Percentiles rank a stretch among this genome's conserved stretches.
Evolutionary conservation across 2,329 filamentous ascomycete genomes (phyloP).

Genomic region (Xylariales sp.): DNA sequence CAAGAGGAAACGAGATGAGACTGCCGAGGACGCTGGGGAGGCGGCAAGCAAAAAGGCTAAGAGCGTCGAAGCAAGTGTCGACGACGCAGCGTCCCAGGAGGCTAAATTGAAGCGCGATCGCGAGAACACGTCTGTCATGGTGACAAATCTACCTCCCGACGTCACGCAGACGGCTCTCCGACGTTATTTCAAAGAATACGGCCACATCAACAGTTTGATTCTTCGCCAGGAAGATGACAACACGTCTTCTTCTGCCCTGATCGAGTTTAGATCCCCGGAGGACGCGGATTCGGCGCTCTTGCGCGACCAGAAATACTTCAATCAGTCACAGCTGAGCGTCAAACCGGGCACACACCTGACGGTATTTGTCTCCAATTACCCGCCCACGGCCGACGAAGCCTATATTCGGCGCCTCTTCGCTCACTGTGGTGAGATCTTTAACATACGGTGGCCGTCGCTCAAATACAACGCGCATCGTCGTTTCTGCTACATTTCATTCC

Average conservation of each 20-base stretch:
- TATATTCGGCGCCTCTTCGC: conserved; percentile 77
- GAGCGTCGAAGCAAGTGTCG: conserved; percentile 52
- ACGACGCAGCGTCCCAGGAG: conserved; percentile 51
- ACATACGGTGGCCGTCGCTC: conserved; percentile 89
- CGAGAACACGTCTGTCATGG: conserved; percentile 87
- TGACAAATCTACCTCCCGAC: conserved; percentile 78
- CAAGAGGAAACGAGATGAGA: conserved; percentile 81
- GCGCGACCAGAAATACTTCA: conserved; percentile 82
- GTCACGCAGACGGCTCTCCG: conserved; percentile 78
- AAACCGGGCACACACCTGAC: conserved; percentile 81
- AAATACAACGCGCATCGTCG: conserved; percentile 89
- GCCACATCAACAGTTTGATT: conserved; percentile 81
- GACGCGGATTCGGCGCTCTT: conserved; percentile 85
- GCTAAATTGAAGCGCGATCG: conserved; percentile 79
- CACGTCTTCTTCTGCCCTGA: conserved; percentile 75
- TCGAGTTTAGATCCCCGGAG: conserved; percentile 86
- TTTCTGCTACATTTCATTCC: conserved; percentile 97
- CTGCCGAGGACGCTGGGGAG: conserved; percentile 62
- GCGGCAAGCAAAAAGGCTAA: conserved; percentile 75
- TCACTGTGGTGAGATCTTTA: conserved; percentile 83
- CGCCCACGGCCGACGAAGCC: conserved; percentile 76
- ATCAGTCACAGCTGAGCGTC: conserved; percentile 78
- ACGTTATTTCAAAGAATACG: conserved; percentile 93
- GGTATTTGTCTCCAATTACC: conserved; percentile 91
- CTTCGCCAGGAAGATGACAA: conserved; percentile 71